Conservation (phyloP, 768 basidiomycete genomes). For the Agrocybe pediades region DNA sequence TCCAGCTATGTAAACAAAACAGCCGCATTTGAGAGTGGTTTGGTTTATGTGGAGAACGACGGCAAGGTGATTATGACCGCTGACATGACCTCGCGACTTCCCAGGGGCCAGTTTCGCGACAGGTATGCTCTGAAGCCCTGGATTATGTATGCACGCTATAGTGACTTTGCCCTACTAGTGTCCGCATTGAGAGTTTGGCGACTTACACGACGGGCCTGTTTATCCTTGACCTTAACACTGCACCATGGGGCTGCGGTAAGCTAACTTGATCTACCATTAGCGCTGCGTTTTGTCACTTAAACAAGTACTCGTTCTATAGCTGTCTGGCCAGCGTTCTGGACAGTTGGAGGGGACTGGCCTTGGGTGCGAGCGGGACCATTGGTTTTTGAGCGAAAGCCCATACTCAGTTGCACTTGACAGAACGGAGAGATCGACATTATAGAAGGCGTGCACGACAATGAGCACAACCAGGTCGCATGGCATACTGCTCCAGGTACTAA, state of each 20-base stretch:
- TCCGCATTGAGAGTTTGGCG: constrained; percentile 71
- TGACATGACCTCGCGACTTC: constrained; percentile 62
- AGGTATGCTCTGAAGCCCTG: constrained; percentile 42
- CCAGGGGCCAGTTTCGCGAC: constrained; percentile 53
- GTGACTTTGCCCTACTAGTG: constrained; percentile 40
- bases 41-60: constrained; percentile 59
- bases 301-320: constrained; percentile 43
- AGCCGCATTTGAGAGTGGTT: constrained; percentile 51
- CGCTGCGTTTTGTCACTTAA: no score
- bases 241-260: constrained; percentile 89
- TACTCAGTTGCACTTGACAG: constrained; percentile 33
- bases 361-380: constrained; percentile 40
- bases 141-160: background rate
- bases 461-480: constrained; percentile 85
- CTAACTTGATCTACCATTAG: background rate
- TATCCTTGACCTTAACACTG: constrained; percentile 79
- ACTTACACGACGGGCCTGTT: constrained; percentile 79
- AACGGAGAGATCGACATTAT: constrained; percentile 82
- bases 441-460: constrained; percentile 83
- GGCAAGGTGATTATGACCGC: constrained; percentile 76
- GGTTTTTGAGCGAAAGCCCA: background rate
- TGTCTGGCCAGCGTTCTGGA: constrained; percentile 90
- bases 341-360: constrained; percentile 67
- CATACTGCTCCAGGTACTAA: constrained; percentile 68
- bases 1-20: constrained; percentile 61